Base-by-base conservation (phyloP, 306 rosid species). In the Medicago arabica region DNA sequence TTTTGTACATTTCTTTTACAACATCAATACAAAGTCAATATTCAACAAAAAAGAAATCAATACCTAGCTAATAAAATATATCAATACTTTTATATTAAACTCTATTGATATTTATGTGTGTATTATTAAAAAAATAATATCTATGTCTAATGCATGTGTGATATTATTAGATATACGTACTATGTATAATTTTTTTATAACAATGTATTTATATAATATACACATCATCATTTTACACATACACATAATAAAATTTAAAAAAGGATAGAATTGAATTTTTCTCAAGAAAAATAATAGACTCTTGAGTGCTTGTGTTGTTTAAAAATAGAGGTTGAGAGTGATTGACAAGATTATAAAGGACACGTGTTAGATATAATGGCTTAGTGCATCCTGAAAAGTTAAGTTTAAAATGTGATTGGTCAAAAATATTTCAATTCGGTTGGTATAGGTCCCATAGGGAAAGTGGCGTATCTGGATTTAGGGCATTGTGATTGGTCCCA, bases 401-500 rank as follows among this genome's bases (percentile, higher is more conserved):
- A 18, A 9, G 19, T 5, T 25, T 15, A 16, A 1, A 68, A 68
- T 34, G 4, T 68, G 8, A 68, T 68, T 68, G 72, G 72, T n/a
- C 23, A 9, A 23, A 14, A 36, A 43, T 19, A 40, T 40, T 19
- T 19, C 55, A 19, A 43, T 19, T 67, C 71, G 3, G 71, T 67
- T 67, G 36, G 18, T 15, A 49, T 67, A 40, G 72, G 72, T 0
- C 15, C 72, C 39, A 14, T 17, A 18, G 0, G 10, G 38, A 46
- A 67, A 44, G 55, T 67, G 72, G 72, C 72, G 72, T 68, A 68
- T 68, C 72, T 21, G 72, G 12, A 68, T 68, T 50, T 58, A 57
- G 40, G 19, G 40, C 7, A 8, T 55, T 80, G 80, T 40, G 79
- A 77, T 66, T 79, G 93, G 91, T 46, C 86, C 86, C 64, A 67